phyloP scores from a whole-genome alignment of 441 rosid genomes.

The Pelargonium cotyledonis region DNA sequence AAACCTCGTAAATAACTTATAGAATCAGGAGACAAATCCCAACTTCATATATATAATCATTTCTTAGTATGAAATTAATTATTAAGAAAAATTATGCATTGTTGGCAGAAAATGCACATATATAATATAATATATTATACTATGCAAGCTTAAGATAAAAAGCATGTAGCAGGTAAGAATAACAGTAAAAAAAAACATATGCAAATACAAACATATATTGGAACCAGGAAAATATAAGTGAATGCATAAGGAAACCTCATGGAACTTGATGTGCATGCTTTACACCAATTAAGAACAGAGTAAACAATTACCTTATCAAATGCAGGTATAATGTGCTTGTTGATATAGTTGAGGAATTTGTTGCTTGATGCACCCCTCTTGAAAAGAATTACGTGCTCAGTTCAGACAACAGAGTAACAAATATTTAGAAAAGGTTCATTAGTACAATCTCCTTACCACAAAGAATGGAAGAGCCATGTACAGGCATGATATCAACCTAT shows the following conservation, averaged over 20 bases:
- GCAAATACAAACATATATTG: neutral
- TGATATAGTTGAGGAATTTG: slow-evolving; percentile 78
- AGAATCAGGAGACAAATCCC: neutral
- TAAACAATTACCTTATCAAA: slow-evolving; percentile 63
- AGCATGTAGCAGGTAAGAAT: neutral
- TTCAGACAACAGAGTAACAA: slow-evolving; percentile 14
- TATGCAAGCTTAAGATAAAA: too few species aligned
- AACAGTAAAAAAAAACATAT: neutral
- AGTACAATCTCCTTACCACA: slow-evolving; percentile 41
- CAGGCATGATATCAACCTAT: slow-evolving; percentile 90
- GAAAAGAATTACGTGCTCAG: slow-evolving; percentile 12
- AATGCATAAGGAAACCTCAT: neutral
- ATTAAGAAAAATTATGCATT: too few species aligned
- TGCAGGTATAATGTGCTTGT: slow-evolving; percentile 79
- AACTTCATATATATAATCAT: too few species aligned
- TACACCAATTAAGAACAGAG: neutral
- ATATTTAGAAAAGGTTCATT: slow-evolving; percentile 1
- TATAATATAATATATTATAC: too few species aligned
- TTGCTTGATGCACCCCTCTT: slow-evolving; percentile 91
- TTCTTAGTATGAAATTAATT: too few species aligned
- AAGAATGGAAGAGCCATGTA: slow-evolving; percentile 89
- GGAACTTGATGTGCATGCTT: slow-evolving; percentile 8
- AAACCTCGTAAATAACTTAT: neutral
- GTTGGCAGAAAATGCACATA: too few species aligned
- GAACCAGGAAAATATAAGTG: neutral